Conservation (phyloP, 306 rosid species). For the Sicyos baderoa region DNA sequence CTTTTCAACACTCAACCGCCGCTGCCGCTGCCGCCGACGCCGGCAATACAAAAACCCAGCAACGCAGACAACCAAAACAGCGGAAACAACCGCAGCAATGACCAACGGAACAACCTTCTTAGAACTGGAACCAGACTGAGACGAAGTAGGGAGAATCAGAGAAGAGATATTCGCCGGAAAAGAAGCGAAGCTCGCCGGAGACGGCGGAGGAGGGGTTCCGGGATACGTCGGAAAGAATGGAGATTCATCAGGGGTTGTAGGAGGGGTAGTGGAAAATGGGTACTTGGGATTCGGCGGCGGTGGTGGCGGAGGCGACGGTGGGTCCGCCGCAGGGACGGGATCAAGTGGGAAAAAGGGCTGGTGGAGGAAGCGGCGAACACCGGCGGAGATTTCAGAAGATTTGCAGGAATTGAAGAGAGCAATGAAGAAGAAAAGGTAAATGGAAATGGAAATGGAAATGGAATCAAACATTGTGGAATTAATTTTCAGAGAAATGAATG, state of each 20-base stretch:
- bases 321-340: conserved; percentile 36
- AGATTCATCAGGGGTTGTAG: conserved; percentile 37
- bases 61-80: conserved; percentile 25
- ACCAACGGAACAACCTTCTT: conserved; percentile 35
- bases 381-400: conserved; percentile 9
- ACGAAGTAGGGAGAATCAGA: conserved; percentile 53
- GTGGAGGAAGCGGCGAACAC: conserved; percentile 50
- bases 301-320: neutral
- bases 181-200: conserved; percentile 59
- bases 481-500: neutral
- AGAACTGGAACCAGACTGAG: conserved; percentile 29
- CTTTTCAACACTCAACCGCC: conserved; percentile 44
- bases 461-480: conserved; percentile 37
- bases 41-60: conserved; percentile 44
- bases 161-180: conserved; percentile 93
- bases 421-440: conserved; percentile 17
- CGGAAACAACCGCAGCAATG: conserved; percentile 38
- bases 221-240: conserved; percentile 79
- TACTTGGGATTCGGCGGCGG: conserved; percentile 36
- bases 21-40: conserved; percentile 23
- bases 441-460: conserved; percentile 19
- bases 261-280: conserved; percentile 56
- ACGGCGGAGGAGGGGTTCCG: conserved; percentile 49
- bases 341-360: conserved; percentile 42
- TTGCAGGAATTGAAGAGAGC: neutral